Base-by-base conservation (phyloP, 2,329 filamentous ascomycete genomes). In the Verticillium zaregamsianum region DNA sequence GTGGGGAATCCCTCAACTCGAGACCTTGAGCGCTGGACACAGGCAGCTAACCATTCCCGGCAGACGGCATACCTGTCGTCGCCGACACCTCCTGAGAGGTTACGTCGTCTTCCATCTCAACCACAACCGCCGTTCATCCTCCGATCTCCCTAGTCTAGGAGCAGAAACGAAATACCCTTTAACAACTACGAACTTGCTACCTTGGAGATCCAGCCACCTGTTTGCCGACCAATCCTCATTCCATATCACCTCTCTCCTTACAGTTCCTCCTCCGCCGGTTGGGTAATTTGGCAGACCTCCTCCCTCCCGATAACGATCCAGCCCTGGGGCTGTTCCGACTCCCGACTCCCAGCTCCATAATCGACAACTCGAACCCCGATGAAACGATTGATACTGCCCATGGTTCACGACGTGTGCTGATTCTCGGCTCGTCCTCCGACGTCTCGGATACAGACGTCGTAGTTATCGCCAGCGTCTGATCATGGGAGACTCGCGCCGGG, bases 401-500 rank as follows among this genome's bases (percentile, higher is more conserved):
- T 55, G 54, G 25, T 55, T 17, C 54, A 32, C 12, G 17, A 31
- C 54, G 60, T 58, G 60, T 62, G 60, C 58, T 65, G 62, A 64
- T 61, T 60, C 60, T 49, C 58, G 54, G n/a, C 54, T 25, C 54
- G 54, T 55, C 23, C 52, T 61, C 40, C 57, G 60, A 60, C 62
- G 62, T 52, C 45, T 23, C 45, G 45, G 45, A 52, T 20, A 62
- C 60, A 62, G 62, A 58, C 55, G 58, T 55, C 60, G 58, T 28
- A 28, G 28, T 57, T 58, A 62, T 61, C 54, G 60, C 14, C 54
- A 7, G 25, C 15, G 25, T 59, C 59, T 59, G 52, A 65, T 55
- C 57, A 66, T 66, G 64, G 59, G 63, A 58, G 59, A 66, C 39
- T 61, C 64, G 35, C 25, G 59, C 68, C 66, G 66, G 63, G 63